Evolutionary conservation across 2,329 filamentous ascomycete species (phyloP).

Genomic region (Colletotrichum sp.): DNA sequence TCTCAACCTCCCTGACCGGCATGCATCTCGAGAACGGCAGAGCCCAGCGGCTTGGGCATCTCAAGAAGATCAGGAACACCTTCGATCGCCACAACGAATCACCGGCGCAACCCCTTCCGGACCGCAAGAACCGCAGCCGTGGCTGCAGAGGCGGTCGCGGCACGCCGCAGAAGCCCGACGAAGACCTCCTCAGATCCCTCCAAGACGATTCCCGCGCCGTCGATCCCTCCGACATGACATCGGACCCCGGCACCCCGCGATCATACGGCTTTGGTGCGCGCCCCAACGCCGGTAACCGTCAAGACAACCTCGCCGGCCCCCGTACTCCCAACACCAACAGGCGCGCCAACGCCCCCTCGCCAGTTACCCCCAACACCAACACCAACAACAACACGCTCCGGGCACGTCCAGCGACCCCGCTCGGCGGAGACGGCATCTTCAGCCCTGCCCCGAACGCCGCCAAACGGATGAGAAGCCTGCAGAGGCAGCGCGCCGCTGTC

Average conservation of each 20-base stretch:
- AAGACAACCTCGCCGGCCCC: background rate
- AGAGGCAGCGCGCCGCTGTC: background rate
- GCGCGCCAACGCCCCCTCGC: background rate
- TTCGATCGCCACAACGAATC: background rate
- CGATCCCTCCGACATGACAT: background rate
- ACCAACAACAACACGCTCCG: background rate
- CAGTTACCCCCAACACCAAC: background rate
- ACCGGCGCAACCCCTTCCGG: background rate
- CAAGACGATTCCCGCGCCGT: background rate
- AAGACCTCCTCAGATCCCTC: background rate
- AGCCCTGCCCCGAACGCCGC: background rate
- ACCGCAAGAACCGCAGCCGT: background rate
- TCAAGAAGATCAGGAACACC: background rate
- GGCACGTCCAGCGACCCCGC: background rate
- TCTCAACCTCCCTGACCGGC: background rate
- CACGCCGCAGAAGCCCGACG: background rate
- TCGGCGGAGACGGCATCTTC: background rate
- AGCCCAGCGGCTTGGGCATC: background rate
- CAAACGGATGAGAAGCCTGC: background rate
- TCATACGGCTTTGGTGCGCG: background rate
- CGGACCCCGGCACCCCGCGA: background rate
- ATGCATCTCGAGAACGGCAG: background rate
- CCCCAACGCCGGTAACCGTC: background rate
- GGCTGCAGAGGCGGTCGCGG: background rate
- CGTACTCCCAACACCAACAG: background rate